Evolutionary conservation across 1,139 yeast species (phyloP).

Genomic region (Candida pseudoviswanathii): DNA sequence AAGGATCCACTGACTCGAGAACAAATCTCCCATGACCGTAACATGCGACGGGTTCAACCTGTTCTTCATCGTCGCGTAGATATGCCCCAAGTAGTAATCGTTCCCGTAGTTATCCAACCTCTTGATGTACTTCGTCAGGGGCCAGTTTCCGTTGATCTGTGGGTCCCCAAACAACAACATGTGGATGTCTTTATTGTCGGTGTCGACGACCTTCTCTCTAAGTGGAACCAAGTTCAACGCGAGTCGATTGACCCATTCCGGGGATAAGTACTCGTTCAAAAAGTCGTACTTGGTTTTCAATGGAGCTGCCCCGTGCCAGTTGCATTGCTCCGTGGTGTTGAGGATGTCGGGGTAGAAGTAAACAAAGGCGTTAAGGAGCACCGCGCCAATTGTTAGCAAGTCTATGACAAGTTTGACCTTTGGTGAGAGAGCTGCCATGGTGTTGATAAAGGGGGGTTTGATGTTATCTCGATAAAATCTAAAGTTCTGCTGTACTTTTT

Average conservation of each 20-base stretch:
- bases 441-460: neutral
- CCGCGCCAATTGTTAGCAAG: slow-evolving; percentile 13
- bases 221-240: slow-evolving; percentile 33
- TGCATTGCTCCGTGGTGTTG: slow-evolving; percentile 50
- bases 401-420: slow-evolving; percentile 12
- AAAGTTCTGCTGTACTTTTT: neutral
- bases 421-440: slow-evolving; percentile 9
- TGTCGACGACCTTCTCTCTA: neutral
- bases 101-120: slow-evolving; percentile 84
- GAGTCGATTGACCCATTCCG: slow-evolving; percentile 25
- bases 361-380: slow-evolving; percentile 40
- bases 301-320: slow-evolving; percentile 45
- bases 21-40: slow-evolving; percentile 88
- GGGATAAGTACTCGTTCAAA: slow-evolving; percentile 25
- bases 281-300: slow-evolving; percentile 19
- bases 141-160: slow-evolving; percentile 88
- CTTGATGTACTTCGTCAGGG: slow-evolving; percentile 68
- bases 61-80: slow-evolving; percentile 63
- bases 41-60: slow-evolving; percentile 76
- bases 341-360: slow-evolving; percentile 73
- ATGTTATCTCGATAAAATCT: neutral
- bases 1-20: slow-evolving; percentile 94
- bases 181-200: slow-evolving; percentile 48
- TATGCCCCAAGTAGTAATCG: slow-evolving; percentile 85
- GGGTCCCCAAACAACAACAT: slow-evolving; percentile 92